Evolutionary conservation across 2,329 filamentous ascomycete genomes (phyloP).

Genomic region (Cytospora leucostoma): DNA sequence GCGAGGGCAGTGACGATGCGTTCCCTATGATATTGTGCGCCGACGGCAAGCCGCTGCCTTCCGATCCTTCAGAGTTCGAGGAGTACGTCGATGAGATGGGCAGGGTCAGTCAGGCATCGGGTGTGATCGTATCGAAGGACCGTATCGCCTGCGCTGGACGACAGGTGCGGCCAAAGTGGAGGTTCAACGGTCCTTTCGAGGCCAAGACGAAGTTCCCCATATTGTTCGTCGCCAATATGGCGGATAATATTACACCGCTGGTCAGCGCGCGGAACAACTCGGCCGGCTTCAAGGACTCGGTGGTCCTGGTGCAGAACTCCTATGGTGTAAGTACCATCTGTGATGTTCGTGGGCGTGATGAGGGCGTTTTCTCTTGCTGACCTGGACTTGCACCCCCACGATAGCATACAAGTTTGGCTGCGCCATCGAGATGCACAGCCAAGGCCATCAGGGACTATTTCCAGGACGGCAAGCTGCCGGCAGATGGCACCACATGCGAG

Average conservation of each 20-base stretch:
- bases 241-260: conserved; percentile 51
- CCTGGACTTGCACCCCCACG: not conserved
- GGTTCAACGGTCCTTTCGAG: conserved; percentile 38
- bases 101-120: conserved; percentile 44
- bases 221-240: conserved; percentile 45
- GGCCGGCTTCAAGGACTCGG: conserved; percentile 46
- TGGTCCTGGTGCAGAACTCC: conserved; percentile 50
- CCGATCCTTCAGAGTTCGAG: conserved; percentile 40
- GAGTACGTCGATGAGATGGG: conserved; percentile 38
- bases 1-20: conserved; percentile 43
- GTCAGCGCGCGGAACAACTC: conserved; percentile 46
- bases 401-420: conserved; percentile 52
- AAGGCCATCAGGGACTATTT: conserved; percentile 47
- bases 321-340: conserved; percentile 48
- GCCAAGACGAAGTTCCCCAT: conserved; percentile 45
- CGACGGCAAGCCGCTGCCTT: conserved; percentile 39
- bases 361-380: not conserved
- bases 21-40: conserved; percentile 50
- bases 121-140: conserved; percentile 46
- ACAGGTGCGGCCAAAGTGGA: conserved; percentile 41
- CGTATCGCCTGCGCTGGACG: conserved; percentile 45
- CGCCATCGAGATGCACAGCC: conserved; percentile 48
- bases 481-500: conserved; percentile 47
- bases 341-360: not conserved
- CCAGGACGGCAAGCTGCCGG: conserved; percentile 48